Evolutionary conservation across 441 rosid genomes (phyloP), one percentile per base, ranked within the genome.

Genomic region (Bocquillonia castaneifolia): DNA sequence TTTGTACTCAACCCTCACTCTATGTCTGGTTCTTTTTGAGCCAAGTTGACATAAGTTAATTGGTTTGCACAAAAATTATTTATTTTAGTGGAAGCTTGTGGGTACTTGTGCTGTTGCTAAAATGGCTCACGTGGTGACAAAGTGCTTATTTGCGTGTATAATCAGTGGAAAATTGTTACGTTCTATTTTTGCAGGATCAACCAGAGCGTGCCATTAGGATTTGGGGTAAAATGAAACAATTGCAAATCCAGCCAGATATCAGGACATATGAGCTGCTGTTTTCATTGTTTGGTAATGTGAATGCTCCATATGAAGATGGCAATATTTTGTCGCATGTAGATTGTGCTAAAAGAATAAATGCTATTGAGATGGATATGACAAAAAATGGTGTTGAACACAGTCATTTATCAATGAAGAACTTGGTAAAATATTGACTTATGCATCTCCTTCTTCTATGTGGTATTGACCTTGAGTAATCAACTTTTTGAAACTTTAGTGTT

Each of bases 361-460:
- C 88, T 74, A 81, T 92, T 67, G 96, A 87, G 76, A 77, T 62
- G 83, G 93, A 88, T 78, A 92, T 92, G 99, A 77, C 76, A 6
- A 80, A 74, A 77, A 84, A 88, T 69, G 86, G 86, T 61, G 75
- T 88, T 72, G 86, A 76, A 64, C 99, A 92, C 77, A 92, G 82
- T 81, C 78, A 34, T 60, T 6, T 55, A 59, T 90, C 97, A 63
- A 79, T 83, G 70, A 83, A 68, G 67, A 83, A 86, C 74, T 80
- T 94, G 92, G 96, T 94, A 85, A 76, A 47, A 68, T 47, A 66
- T 71, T 60, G 13, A 62, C 63, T 31, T 20, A 53, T 66, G 48
- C 52, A 10, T 52, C 69, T 67, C 14, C 26, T 63, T 18, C 62
- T 65, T 39, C 62, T 69, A 63, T 44, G 10, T 71, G 73, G 64